phyloP scores from a whole-genome alignment of 1,284 basidiomycete species.

The Microbotryum scabiosae region DNA sequence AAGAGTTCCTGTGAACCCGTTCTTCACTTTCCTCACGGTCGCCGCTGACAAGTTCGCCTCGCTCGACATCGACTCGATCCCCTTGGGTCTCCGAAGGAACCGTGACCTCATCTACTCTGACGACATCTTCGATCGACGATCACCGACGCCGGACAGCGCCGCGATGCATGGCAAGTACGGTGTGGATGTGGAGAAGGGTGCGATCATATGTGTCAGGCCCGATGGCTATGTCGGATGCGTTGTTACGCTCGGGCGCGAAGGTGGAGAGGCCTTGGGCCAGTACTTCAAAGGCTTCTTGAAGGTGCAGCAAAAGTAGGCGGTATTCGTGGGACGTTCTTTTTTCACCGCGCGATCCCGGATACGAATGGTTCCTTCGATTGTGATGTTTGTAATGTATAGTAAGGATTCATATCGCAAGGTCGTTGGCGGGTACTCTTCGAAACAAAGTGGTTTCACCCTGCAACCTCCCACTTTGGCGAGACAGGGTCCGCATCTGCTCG shows the following conservation, averaged over 20 bases:
- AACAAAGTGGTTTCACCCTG: too few species aligned
- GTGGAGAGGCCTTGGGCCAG: conserved; percentile 30
- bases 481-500: too few species aligned
- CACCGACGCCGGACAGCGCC: conserved; percentile 19
- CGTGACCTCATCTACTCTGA: conserved; percentile 31
- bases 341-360: too few species aligned
- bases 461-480: too few species aligned
- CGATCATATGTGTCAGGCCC: conserved; percentile 35
- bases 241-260: conserved; percentile 24
- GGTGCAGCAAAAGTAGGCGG: too few species aligned
- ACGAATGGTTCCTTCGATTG: too few species aligned
- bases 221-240: conserved; percentile 36
- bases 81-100: conserved; percentile 10
- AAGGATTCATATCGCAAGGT: conserved; percentile 27
- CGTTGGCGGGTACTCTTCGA: too few species aligned
- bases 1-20: conserved; percentile 27
- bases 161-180: conserved; percentile 35
- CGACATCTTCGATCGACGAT: conserved; percentile 31
- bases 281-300: conserved; percentile 33
- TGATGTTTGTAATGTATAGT: conserved; percentile 45
- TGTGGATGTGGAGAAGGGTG: conserved; percentile 30
- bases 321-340: too few species aligned
- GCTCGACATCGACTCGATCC: conserved; percentile 25
- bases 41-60: conserved; percentile 19
- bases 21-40: conserved; percentile 33